Conservation (phyloP, 441 rosid genomes). For the Kokia cookei region DNA sequence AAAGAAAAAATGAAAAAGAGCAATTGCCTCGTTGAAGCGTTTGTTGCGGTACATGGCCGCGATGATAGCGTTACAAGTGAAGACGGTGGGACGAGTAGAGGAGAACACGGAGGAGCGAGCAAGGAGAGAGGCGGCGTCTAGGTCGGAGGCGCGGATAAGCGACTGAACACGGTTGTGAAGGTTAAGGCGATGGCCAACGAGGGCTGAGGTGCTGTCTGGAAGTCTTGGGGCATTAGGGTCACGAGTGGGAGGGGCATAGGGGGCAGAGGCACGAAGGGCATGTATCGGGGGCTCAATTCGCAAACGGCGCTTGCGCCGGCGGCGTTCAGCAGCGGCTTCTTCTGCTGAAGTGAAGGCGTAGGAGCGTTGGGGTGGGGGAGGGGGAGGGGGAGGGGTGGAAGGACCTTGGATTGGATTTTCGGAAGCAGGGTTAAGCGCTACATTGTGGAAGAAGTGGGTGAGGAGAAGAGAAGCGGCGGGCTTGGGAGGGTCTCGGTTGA, state of each 20-base stretch:
- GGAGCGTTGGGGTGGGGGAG: background rate
- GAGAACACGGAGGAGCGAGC: conserved; percentile 75
- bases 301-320: conserved; percentile 85
- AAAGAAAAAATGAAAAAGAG: conserved; percentile 70
- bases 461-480: background rate
- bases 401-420: background rate
- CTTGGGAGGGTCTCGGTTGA: conserved; percentile 15
- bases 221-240: conserved; percentile 90
- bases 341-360: conserved; percentile 80
- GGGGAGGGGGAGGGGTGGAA: background rate
- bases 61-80: conserved; percentile 90
- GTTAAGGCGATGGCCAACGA: conserved; percentile 78
- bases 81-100: conserved; percentile 70
- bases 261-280: conserved; percentile 59
- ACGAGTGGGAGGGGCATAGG: conserved; percentile 59
- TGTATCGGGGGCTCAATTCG: conserved; percentile 90
- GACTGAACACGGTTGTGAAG: conserved; percentile 93
- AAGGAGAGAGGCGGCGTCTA: conserved; percentile 72
- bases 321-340: conserved; percentile 94
- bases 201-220: conserved; percentile 77
- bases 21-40: conserved; percentile 64
- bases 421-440: background rate
- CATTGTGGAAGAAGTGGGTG: conserved; percentile 17
- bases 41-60: conserved; percentile 86
- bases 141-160: conserved; percentile 82